A percentile compares a stretch with the other conserved stretches of the same genome.
Conservation (phyloP, 1,284 basidiomycete genomes). For the Trichosporon sp. region DNA sequence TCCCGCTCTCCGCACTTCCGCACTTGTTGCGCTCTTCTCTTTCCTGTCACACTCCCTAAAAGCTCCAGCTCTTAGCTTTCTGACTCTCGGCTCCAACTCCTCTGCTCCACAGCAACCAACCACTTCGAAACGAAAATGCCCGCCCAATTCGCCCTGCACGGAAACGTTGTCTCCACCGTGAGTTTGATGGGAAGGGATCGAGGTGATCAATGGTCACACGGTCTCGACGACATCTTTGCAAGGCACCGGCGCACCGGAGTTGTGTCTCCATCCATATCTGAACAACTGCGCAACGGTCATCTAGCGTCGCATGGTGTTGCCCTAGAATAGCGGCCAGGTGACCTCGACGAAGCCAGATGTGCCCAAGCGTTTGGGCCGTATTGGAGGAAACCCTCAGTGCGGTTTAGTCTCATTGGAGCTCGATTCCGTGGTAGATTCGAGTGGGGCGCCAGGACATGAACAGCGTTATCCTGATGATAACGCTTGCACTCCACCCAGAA, state of each 20-base stretch:
- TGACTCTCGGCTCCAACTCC: not conserved
- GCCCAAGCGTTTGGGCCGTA: not conserved
- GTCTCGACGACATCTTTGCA: not conserved
- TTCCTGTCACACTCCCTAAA: not conserved
- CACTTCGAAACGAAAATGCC: not conserved
- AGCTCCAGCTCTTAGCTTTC: not conserved
- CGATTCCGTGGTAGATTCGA: not conserved
- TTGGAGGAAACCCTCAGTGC: not conserved
- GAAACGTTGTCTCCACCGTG: slow-evolving; percentile 8
- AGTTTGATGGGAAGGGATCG: not conserved
- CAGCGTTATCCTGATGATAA: not conserved
- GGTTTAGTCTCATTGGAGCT: not conserved
- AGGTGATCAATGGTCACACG: not conserved
- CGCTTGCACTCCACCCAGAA: slow-evolving; percentile 5
- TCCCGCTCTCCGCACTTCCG: not conserved
- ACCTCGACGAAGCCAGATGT: not conserved
- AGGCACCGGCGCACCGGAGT: not conserved
- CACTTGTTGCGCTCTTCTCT: not conserved
- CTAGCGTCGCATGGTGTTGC: not conserved
- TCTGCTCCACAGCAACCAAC: slow-evolving; percentile 6
- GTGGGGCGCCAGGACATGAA: slow-evolving; percentile 3
- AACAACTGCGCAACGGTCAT: not conserved
- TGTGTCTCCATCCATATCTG: not conserved
- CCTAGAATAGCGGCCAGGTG: not conserved
- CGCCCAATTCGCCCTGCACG: slow-evolving; percentile 13